Evolutionary conservation across 208 protist genomes (phyloP).

Genomic region (Trypanosoma rangeli): DNA sequence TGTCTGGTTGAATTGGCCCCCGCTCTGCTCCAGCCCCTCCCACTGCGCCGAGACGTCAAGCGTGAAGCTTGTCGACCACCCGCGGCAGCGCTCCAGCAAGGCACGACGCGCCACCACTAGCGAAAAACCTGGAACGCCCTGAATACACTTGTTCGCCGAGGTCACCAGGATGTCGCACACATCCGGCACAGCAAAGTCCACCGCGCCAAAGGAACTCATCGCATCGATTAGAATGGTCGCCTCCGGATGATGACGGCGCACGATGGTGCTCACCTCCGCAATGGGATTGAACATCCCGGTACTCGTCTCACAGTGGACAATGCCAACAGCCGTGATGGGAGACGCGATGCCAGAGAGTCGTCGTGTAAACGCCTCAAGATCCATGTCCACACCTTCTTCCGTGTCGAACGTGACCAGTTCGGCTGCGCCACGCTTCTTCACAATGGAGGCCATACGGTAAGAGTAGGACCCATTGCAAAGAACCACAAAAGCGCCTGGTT

Average conservation of each 20-base stretch:
- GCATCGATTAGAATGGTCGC: conserved; percentile 56
- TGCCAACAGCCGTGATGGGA: conserved; percentile 37
- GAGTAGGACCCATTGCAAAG: conserved; percentile 62
- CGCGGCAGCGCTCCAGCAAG: conserved; percentile 32
- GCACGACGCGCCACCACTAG: conserved; percentile 32
- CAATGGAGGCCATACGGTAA: conserved; percentile 51
- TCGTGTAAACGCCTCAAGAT: conserved; percentile 29
- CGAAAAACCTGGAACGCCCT: conserved; percentile 68
- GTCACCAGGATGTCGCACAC: conserved; percentile 50
- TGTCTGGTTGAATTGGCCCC: conserved; percentile 45
- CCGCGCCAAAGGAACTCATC: conserved; percentile 70
- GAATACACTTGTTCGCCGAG: conserved; percentile 72
- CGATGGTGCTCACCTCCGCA: conserved; percentile 33
- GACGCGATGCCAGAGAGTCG: conserved; percentile 13
- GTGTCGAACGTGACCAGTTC: conserved; percentile 32
- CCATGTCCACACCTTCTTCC: conserved; percentile 37
- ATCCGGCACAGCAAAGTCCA: conserved; percentile 37
- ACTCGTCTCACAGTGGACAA: conserved; percentile 77
- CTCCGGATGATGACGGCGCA: conserved; percentile 34
- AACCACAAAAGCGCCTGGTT: conserved; percentile 37
- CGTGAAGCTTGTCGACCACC: conserved; percentile 43
- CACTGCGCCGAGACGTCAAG: conserved; percentile 51
- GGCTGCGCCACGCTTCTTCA: conserved; percentile 36
- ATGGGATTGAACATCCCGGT: conserved; percentile 69
- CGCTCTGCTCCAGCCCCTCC: conserved; percentile 42